Conservation (phyloP, 2,329 filamentous ascomycete species). For the Botrytis cinerea region DNA sequence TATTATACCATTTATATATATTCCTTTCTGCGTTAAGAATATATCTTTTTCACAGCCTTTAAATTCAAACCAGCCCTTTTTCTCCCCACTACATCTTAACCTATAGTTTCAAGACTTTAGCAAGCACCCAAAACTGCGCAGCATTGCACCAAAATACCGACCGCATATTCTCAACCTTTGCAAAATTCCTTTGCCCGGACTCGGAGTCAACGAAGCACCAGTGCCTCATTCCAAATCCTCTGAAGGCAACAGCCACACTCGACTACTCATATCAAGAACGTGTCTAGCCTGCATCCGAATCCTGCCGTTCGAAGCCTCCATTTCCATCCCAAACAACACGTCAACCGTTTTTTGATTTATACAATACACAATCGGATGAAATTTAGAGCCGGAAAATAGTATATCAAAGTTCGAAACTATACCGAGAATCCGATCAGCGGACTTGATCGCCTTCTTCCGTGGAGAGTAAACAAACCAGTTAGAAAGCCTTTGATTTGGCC, state of each 20-base stretch:
- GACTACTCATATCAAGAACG: constrained; percentile 17
- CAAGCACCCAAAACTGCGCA: constrained; percentile 15
- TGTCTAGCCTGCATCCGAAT: constrained; percentile 20
- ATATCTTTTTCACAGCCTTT: background rate
- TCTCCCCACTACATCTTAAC: constrained; percentile 4
- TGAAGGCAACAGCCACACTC: constrained; percentile 19
- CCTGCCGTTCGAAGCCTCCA: constrained; percentile 18
- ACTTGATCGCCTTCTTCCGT: background rate
- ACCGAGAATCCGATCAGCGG: background rate
- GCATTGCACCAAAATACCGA: constrained; percentile 15
- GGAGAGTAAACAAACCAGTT: constrained; percentile 3
- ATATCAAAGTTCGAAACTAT: background rate
- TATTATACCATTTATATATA: constrained; percentile 11
- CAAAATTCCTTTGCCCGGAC: background rate
- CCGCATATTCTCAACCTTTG: constrained; percentile 14
- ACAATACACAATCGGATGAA: constrained; percentile 19
- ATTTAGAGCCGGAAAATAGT: constrained; percentile 7
- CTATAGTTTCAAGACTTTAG: constrained; percentile 6
- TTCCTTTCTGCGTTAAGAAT: background rate
- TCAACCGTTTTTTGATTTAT: constrained; percentile 6
- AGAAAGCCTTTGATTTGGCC: constrained; percentile 8
- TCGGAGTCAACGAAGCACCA: constrained; percentile 16
- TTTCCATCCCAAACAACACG: background rate
- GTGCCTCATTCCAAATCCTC: constrained; percentile 22
- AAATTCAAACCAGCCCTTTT: constrained; percentile 10